These are phyloP conservation scores for Cynara cardunculus DNA, from an alignment of 129 eudicot species.

Conservation along the genomic window DNA sequence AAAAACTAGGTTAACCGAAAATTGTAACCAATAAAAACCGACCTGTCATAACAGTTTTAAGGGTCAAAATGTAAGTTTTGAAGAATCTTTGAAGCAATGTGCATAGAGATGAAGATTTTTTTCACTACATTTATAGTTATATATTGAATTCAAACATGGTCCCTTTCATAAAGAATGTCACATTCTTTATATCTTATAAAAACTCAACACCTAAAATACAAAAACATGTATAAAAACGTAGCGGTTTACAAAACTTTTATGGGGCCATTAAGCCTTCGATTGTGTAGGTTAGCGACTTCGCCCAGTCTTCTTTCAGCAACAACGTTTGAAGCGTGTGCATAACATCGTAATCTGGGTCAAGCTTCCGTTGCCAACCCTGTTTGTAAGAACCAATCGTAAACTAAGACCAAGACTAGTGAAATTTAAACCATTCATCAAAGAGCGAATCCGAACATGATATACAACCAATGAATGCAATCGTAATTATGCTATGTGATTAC, in stretches of 20 bases:
- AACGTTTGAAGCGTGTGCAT: conserved; percentile 82
- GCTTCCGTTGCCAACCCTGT: conserved; percentile 98
- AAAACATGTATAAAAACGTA: conserved; percentile 10
- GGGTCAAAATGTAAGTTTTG: neutral
- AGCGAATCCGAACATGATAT: too few species aligned
- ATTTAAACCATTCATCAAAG: neutral
- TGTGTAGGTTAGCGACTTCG: conserved; percentile 77
- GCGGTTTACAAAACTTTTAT: conserved; percentile 37
- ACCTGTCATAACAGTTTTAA: too few species aligned
- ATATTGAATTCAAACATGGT: conserved; percentile 14
- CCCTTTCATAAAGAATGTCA: conserved; percentile 29
- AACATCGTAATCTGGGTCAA: conserved; percentile 83
- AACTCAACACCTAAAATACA: conserved; percentile 6
- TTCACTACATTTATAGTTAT: neutral
- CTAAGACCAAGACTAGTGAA: neutral
- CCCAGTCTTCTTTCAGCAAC: conserved; percentile 83
- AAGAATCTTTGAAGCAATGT: neutral
- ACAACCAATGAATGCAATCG: neutral
- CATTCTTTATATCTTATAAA: conserved; percentile 28
- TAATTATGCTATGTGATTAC: neutral
- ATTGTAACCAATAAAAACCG: too few species aligned
- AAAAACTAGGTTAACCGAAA: too few species aligned
- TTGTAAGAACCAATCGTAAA: neutral
- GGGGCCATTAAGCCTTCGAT: conserved; percentile 96
- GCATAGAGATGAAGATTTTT: neutral